Evolutionary conservation across 371 early-diverging fungal genomes (phyloP).

Genomic region (Mortierella sp.): DNA sequence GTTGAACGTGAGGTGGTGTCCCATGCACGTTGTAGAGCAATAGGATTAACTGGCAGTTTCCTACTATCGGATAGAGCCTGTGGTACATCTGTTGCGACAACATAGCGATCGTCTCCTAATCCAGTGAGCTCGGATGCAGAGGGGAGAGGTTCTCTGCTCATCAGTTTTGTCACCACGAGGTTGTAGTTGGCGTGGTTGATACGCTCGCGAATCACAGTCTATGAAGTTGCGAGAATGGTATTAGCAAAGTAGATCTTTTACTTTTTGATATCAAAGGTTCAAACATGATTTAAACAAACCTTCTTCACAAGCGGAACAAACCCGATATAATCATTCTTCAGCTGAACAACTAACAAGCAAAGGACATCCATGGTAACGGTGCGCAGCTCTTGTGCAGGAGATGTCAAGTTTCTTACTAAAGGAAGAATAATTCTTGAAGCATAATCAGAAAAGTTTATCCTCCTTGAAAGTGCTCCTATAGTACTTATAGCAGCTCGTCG

Average conservation of each 20-base stretch:
- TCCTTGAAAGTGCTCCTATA: conserved; percentile 82
- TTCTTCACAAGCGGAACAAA: conserved; percentile 92
- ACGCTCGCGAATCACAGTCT: conserved; percentile 31
- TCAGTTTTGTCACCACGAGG: conserved; percentile 32
- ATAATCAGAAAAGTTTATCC: conserved; percentile 90
- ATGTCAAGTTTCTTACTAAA: conserved; percentile 79
- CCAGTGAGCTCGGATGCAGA: conserved; percentile 41
- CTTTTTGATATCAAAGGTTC: background rate
- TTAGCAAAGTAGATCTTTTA: background rate
- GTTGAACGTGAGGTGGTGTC: conserved; percentile 90
- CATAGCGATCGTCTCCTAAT: conserved; percentile 53
- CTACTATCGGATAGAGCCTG: conserved; percentile 53
- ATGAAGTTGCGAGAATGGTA: background rate
- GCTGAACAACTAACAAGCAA: conserved; percentile 86
- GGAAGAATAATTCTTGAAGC: conserved; percentile 94
- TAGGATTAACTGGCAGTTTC: conserved; percentile 90
- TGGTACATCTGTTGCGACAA: conserved; percentile 48
- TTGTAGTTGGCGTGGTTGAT: conserved; percentile 37
- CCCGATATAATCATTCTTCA: conserved; percentile 88
- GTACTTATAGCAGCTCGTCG: conserved; percentile 84
- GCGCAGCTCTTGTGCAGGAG: conserved; percentile 72
- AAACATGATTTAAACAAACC: conserved; percentile 53
- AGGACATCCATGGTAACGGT: conserved; percentile 85
- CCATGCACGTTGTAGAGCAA: conserved; percentile 92
- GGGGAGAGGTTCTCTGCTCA: conserved; percentile 38